Conservation (phyloP, 176 grass and related monocot species). For the Pontederia paniculata region DNA sequence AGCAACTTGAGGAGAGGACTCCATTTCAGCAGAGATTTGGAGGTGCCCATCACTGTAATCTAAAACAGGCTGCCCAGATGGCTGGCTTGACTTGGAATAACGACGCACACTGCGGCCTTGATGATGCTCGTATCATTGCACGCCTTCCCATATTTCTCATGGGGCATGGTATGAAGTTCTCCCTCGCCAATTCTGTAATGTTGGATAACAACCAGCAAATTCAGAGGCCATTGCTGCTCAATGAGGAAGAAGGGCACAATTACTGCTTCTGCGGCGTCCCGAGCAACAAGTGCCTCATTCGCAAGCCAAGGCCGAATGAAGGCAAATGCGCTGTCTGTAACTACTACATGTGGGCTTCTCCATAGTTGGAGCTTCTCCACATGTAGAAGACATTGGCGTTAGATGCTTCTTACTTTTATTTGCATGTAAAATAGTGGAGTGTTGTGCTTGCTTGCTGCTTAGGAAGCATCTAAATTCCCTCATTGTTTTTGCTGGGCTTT, state of each 20-base stretch:
- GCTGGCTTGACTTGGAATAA: slow-evolving; percentile 75
- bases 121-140: slow-evolving; percentile 77
- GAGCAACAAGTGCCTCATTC: slow-evolving; percentile 45
- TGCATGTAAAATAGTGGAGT: too few species aligned
- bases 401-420: too few species aligned
- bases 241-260: slow-evolving; percentile 31
- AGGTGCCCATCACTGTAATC: slow-evolving; percentile 51
- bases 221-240: slow-evolving; percentile 18
- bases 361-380: slow-evolving; percentile 27
- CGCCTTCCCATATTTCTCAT: slow-evolving; percentile 57
- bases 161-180: slow-evolving; percentile 63
- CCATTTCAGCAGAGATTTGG: slow-evolving; percentile 62
- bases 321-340: slow-evolving; percentile 50
- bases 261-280: slow-evolving; percentile 63
- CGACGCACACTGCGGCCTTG: slow-evolving; percentile 67
- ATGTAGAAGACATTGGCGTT: too few species aligned
- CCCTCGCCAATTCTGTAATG: slow-evolving; percentile 57
- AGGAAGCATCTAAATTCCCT: too few species aligned
- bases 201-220: slow-evolving; percentile 20
- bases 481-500: too few species aligned
- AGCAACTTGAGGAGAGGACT: slow-evolving; percentile 88
- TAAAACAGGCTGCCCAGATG: slow-evolving; percentile 67
- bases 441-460: too few species aligned
- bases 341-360: slow-evolving; percentile 55
- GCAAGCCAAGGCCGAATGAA: slow-evolving; percentile 58